These are phyloP conservation scores for Caryopteris hybrid DNA, from an alignment of 305 asterid species.

Conservation along the genomic window DNA sequence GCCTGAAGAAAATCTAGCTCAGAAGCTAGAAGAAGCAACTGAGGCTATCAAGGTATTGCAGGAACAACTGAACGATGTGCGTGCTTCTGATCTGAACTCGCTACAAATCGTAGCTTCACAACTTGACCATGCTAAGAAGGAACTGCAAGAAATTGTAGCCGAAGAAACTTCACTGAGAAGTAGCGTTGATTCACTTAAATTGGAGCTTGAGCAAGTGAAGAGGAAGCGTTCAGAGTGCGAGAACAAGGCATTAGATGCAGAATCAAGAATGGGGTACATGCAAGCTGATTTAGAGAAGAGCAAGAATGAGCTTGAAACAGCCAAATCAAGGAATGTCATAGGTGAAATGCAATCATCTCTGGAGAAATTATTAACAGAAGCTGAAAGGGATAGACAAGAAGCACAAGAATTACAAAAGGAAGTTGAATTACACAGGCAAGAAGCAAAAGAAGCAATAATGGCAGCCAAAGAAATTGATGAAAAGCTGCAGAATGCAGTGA, in stretches of 20 bases:
- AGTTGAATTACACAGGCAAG: conserved; percentile 28
- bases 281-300: conserved; percentile 30
- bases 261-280: conserved; percentile 32
- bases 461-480: conserved; percentile 47
- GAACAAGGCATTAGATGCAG: conserved; percentile 40
- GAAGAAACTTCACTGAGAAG: conserved; percentile 34
- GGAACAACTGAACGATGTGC: conserved; percentile 51
- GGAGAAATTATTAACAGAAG: conserved; percentile 33
- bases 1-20: conserved; percentile 32
- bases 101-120: conserved; percentile 32
- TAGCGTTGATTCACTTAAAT: conserved; percentile 38
- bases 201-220: conserved; percentile 39
- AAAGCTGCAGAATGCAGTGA: conserved; percentile 37
- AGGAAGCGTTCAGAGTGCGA: conserved; percentile 31
- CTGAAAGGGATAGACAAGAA: conserved; percentile 33
- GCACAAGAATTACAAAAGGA: conserved; percentile 37
- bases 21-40: conserved; percentile 57
- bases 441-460: conserved; percentile 35
- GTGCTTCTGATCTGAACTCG: conserved; percentile 45
- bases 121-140: conserved; percentile 41
- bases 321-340: conserved; percentile 1
- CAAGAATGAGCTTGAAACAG: conserved; percentile 33
- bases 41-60: conserved; percentile 48
- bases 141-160: conserved; percentile 29
- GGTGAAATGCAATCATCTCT: conserved; percentile 34